Percentiles rank a stretch among this genome's conserved stretches.
Evolutionary conservation across 2,329 filamentous ascomycete species (phyloP).

Genomic region (Dactylellina drechsleri): DNA sequence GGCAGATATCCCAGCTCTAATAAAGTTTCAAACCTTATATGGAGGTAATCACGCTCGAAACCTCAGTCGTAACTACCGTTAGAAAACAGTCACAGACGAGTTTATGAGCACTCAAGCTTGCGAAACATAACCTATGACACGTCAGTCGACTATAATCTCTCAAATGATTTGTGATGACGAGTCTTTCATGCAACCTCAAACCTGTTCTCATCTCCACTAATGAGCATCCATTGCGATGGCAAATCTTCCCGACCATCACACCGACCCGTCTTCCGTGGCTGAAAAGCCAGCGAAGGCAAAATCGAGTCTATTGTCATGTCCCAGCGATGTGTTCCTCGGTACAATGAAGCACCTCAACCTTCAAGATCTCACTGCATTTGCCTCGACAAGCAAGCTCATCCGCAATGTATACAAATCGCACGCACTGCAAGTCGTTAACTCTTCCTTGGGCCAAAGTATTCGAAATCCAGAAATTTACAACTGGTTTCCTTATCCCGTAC

Average conservation of each 20-base stretch:
- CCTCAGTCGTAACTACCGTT: no score
- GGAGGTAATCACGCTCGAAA: no score
- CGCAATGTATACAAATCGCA: conserved; percentile 1
- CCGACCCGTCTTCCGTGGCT: background rate
- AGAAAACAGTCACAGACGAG: no score
- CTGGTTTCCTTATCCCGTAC: conserved; percentile 37
- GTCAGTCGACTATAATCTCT: no score
- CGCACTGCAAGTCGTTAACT: background rate
- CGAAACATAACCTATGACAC: no score
- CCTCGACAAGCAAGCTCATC: conserved; percentile 13
- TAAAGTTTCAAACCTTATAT: no score
- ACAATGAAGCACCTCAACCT: conserved; percentile 19
- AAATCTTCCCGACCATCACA: background rate
- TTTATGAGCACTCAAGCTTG: no score
- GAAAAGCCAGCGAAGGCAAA: background rate
- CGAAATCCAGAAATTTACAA: conserved; percentile 13
- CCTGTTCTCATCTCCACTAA: background rate
- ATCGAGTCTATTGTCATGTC: conserved; percentile 1
- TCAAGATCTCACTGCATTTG: conserved; percentile 23
- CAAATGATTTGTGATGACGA: background rate
- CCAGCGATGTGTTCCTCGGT: conserved; percentile 6
- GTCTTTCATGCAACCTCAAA: background rate
- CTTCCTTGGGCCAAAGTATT: conserved; percentile 22
- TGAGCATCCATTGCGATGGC: conserved; percentile 3
- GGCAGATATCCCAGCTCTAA: no score